A percentile compares a stretch with the other conserved stretches of the same genome.
phyloP scores from a whole-genome alignment of 2,329 filamentous ascomycete genomes.

The Fusarium protoensiforme region DNA sequence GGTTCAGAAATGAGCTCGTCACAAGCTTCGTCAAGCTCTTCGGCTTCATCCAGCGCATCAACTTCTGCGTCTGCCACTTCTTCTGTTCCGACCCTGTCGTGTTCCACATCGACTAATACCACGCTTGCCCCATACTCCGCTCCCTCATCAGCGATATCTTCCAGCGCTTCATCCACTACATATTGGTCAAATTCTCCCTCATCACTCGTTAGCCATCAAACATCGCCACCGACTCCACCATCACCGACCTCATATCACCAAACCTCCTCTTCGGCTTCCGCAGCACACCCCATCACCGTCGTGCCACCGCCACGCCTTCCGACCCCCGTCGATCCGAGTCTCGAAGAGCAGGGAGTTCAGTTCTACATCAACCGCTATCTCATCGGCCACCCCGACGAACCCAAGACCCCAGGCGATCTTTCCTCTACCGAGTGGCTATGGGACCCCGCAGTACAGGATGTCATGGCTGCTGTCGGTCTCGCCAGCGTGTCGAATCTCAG shows the following conservation, averaged over 20 bases:
- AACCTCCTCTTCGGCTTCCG: constrained; percentile 1
- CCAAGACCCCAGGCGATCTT: constrained; percentile 52
- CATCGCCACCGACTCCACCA: constrained; percentile 28
- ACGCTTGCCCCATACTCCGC: constrained; percentile 22
- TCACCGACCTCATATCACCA: constrained; percentile 23
- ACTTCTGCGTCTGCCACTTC: constrained; percentile 22
- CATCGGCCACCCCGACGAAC: constrained; percentile 63
- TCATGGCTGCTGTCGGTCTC: constrained; percentile 68
- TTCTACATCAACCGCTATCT: constrained; percentile 65
- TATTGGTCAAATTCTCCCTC: constrained; percentile 37
- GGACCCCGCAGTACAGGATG: constrained; percentile 55
- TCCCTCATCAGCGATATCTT: constrained; percentile 23
- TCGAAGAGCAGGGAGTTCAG: constrained; percentile 59
- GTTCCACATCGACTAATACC: constrained; percentile 18
- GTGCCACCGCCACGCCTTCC: constrained; percentile 27
- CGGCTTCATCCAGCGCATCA: constrained; percentile 35
- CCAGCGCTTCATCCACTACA: constrained; percentile 25
- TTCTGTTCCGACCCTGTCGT: constrained; percentile 21
- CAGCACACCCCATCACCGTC: background rate
- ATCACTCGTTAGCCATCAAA: constrained; percentile 21
- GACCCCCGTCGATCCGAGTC: constrained; percentile 52
- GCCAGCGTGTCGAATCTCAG: constrained; percentile 67
- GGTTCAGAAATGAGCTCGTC: constrained; percentile 21
- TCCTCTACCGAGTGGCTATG: constrained; percentile 51
- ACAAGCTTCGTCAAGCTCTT: constrained; percentile 39